Percentiles rank a stretch among this genome's conserved stretches.
phyloP scores from a whole-genome alignment of 2,329 filamentous ascomycete genomes.

The Cladosporium halotolerans region DNA sequence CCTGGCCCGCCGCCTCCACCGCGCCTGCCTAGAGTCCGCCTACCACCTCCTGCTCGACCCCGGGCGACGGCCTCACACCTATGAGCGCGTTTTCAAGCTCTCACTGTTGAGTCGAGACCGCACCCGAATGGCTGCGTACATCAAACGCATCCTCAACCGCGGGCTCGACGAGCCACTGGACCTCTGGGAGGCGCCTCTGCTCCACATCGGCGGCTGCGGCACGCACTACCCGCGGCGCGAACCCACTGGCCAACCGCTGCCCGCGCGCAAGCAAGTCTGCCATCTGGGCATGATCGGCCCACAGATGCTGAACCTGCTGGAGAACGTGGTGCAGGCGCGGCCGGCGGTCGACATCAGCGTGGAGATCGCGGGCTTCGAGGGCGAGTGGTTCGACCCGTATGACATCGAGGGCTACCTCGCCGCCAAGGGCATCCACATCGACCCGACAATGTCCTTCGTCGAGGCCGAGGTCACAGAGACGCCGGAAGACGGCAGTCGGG shows the following conservation, averaged over 20 bases:
- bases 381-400: constrained; percentile 69
- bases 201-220: constrained; percentile 61
- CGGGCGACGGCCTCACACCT: constrained; percentile 26
- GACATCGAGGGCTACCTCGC: constrained; percentile 71
- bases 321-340: constrained; percentile 21
- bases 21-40: constrained; percentile 57
- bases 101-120: constrained; percentile 18
- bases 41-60: constrained; percentile 51
- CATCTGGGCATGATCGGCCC: constrained; percentile 27
- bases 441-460: constrained; percentile 54
- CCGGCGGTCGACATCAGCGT: constrained; percentile 35
- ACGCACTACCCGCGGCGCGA: constrained; percentile 51
- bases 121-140: constrained; percentile 23
- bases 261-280: constrained; percentile 16
- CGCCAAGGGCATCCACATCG: constrained; percentile 56
- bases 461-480: constrained; percentile 48
- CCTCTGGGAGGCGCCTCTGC: constrained; percentile 54
- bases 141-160: constrained; percentile 36
- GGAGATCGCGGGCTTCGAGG: constrained; percentile 58
- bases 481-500: constrained; percentile 3
- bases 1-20: constrained; percentile 66
- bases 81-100: constrained; percentile 23
- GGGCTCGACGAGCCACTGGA: constrained; percentile 47
- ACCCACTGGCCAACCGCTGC: constrained; percentile 43
- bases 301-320: constrained; percentile 23